These are phyloP conservation scores for Ramularia collo-cygni DNA, from an alignment of 2,329 filamentous ascomycete species.

Conservation along the genomic window DNA sequence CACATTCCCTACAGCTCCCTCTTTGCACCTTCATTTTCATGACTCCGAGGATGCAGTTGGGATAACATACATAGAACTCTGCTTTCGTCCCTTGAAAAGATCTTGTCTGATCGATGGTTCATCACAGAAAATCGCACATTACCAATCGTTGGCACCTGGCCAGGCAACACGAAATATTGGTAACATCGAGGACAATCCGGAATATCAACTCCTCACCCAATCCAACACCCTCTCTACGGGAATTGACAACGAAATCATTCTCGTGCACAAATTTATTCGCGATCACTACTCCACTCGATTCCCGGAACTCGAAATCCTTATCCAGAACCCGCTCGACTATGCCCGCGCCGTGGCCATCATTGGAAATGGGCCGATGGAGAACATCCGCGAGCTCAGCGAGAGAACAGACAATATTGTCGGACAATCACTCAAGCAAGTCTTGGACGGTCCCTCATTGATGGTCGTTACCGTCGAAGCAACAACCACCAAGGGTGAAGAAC, in stretches of 20 bases:
- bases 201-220: slow-evolving; percentile 81
- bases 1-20: too few species aligned
- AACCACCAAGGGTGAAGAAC: slow-evolving; percentile 72
- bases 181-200: slow-evolving; percentile 84
- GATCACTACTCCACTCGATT: slow-evolving; percentile 94
- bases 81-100: slow-evolving; percentile 20
- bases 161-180: slow-evolving; percentile 62
- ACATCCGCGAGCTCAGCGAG: slow-evolving; percentile 71
- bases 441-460: slow-evolving; percentile 89
- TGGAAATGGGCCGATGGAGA: slow-evolving; percentile 84
- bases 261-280: slow-evolving; percentile 92
- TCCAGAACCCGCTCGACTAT: slow-evolving; percentile 90
- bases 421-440: slow-evolving; percentile 66
- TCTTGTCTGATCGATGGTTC: slow-evolving; percentile 12
- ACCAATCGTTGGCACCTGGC: slow-evolving; percentile 61
- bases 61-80: slow-evolving; percentile 62
- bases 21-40: slow-evolving; percentile 25
- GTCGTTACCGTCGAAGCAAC: slow-evolving; percentile 93
- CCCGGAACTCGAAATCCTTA: slow-evolving; percentile 82
- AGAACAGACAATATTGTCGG: slow-evolving; percentile 73
- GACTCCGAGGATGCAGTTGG: slow-evolving; percentile 58
- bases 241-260: slow-evolving; percentile 85
- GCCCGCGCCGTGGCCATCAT: slow-evolving; percentile 91
- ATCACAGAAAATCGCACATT: slow-evolving; percentile 70
- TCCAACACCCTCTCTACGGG: slow-evolving; percentile 85